Evolutionary conservation across 2,329 filamentous ascomycete species (phyloP).

Genomic region (Reticulascus tulasneorum): DNA sequence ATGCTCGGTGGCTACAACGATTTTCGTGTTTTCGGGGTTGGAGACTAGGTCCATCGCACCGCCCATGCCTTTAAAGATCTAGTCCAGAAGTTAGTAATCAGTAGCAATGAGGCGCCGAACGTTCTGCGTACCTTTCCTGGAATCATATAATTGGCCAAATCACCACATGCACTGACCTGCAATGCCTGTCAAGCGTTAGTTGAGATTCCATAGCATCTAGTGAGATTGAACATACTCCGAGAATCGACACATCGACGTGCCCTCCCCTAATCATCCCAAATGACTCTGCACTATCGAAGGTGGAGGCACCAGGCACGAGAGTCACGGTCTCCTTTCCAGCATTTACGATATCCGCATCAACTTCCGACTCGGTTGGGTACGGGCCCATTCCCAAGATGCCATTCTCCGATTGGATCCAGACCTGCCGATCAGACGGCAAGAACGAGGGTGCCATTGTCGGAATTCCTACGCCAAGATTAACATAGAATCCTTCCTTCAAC

Average conservation of each 20-base stretch:
- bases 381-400: conserved; percentile 80
- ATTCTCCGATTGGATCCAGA: conserved; percentile 85
- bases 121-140: conserved; percentile 84
- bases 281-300: conserved; percentile 76
- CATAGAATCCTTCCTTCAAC: conserved; percentile 75
- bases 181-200: too few relatives aligned
- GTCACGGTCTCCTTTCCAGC: conserved; percentile 87
- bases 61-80: conserved; percentile 85
- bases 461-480: conserved; percentile 80
- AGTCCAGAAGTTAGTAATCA: too few relatives aligned
- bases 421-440: conserved; percentile 62
- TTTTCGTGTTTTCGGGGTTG: conserved; percentile 68
- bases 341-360: conserved; percentile 79
- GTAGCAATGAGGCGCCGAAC: too few relatives aligned
- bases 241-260: conserved; percentile 78
- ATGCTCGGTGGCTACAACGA: conserved; percentile 68
- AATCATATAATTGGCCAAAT: conserved; percentile 88
- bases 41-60: conserved; percentile 71
- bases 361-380: conserved; percentile 68
- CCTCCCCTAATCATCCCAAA: conserved; percentile 87
- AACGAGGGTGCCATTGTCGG: conserved; percentile 81
- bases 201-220: too few relatives aligned
- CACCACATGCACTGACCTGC: conserved; percentile 73
- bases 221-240: too few relatives aligned
- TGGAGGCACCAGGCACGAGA: conserved; percentile 68